Percentiles rank a stretch among this genome's conserved stretches.
phyloP scores from a whole-genome alignment of 176 grass and related monocot species.

The Chloris gayana region DNA sequence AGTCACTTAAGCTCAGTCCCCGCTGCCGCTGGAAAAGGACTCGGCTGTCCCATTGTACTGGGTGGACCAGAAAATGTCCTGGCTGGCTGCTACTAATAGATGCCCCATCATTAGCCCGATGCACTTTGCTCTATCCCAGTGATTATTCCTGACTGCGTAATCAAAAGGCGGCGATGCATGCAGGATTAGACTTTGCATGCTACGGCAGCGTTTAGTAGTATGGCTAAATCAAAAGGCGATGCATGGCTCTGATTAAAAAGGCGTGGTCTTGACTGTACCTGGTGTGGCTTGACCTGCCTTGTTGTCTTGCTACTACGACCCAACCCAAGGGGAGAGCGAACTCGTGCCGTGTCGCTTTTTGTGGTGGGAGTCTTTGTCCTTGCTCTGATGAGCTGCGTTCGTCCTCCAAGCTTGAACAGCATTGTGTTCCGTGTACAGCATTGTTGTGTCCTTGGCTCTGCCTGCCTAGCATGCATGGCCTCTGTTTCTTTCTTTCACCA shows the following conservation, averaged over 20 bases:
- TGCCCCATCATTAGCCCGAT: not conserved
- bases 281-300: conserved; percentile 16
- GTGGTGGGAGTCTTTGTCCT: conserved; percentile 29
- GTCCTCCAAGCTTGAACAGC: conserved; percentile 19
- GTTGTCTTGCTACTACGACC: not conserved
- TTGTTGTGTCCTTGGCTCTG: not conserved
- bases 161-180: not conserved
- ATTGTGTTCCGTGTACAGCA: not conserved
- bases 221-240: not conserved
- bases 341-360: conserved; percentile 20
- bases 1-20: not conserved
- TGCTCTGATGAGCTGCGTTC: conserved; percentile 14
- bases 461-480: not conserved
- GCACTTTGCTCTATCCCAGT: not conserved
- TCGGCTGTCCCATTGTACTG: conserved; percentile 25
- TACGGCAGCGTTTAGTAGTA: not conserved
- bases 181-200: not conserved
- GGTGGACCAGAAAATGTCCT: not conserved
- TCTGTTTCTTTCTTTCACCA: too few relatives aligned
- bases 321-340: too few relatives aligned
- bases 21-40: conserved; percentile 24
- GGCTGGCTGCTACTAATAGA: not conserved
- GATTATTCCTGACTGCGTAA: not conserved
- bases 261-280: conserved; percentile 41
- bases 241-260: not conserved